phyloP scores from a whole-genome alignment of 2,329 filamentous ascomycete genomes.

The Colletotrichum echinochloae region DNA sequence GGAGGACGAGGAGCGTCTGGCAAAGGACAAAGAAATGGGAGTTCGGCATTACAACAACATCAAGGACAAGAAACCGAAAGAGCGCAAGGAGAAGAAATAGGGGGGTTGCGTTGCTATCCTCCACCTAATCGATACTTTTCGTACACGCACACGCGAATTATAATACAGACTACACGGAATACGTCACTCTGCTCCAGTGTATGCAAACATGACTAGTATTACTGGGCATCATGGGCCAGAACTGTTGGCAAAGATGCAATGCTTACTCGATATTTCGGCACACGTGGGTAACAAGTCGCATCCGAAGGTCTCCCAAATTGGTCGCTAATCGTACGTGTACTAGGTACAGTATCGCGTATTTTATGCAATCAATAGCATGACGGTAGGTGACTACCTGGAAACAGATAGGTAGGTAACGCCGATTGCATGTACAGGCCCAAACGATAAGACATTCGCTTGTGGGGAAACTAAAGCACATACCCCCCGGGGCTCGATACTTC shows the following conservation, averaged over 20 bases:
- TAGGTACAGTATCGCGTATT: too few species aligned
- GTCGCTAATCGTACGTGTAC: too few species aligned
- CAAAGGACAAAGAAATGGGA: conserved; percentile 65
- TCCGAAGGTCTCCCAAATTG: too few species aligned
- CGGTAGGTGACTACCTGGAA: neutral
- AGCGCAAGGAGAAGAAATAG: conserved; percentile 57
- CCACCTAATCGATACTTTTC: conserved; percentile 1
- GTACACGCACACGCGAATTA: neutral
- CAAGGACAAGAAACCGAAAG: conserved; percentile 63
- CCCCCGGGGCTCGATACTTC: neutral
- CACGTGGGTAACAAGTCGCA: neutral
- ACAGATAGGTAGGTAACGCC: neutral
- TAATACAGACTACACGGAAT: neutral
- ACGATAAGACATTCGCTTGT: neutral
- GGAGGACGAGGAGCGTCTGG: conserved; percentile 63
- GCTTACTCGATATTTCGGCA: neutral
- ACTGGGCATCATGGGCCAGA: neutral
- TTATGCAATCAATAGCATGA: neutral
- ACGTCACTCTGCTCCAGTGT: neutral
- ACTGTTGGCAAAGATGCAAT: neutral
- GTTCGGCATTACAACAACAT: conserved; percentile 71
- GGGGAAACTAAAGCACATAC: neutral
- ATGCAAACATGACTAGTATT: too few species aligned
- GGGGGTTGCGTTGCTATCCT: conserved; percentile 44
- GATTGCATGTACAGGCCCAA: neutral